Evolutionary conservation across 2,329 filamentous ascomycete species (phyloP).

Genomic region (Hymenoscyphus albidus): DNA sequence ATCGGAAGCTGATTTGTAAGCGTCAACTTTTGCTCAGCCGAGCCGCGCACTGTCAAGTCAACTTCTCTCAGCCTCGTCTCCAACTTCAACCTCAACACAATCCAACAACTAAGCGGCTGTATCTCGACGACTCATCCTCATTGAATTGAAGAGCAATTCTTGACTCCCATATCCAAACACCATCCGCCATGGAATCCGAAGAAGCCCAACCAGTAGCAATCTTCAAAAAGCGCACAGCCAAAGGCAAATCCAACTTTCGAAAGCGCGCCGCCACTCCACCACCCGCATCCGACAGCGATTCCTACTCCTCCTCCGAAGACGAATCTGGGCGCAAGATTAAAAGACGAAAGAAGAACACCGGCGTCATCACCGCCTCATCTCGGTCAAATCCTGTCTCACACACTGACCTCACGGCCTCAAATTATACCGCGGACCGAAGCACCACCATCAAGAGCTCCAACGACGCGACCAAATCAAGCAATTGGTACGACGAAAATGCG

Average conservation of each 20-base stretch:
- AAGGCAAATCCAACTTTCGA: slow-evolving; percentile 71
- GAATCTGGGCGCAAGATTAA: slow-evolving; percentile 76
- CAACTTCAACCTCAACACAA: background rate
- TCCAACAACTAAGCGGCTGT: background rate
- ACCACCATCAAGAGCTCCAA: slow-evolving; percentile 64
- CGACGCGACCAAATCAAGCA: slow-evolving; percentile 83
- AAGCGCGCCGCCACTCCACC: slow-evolving; percentile 79
- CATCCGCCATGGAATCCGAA: slow-evolving; percentile 9
- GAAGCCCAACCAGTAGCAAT: slow-evolving; percentile 44
- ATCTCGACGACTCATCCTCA: background rate
- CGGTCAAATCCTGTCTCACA: slow-evolving; percentile 40
- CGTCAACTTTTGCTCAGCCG: background rate
- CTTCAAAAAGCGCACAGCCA: slow-evolving; percentile 84
- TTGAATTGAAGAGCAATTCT: background rate
- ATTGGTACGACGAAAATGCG: slow-evolving; percentile 82
- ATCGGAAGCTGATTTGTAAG: background rate
- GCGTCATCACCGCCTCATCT: slow-evolving; percentile 63
- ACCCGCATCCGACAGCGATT: slow-evolving; percentile 57
- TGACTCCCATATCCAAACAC: background rate
- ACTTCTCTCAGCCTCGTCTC: slow-evolving; percentile 11
- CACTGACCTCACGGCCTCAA: slow-evolving; percentile 47
- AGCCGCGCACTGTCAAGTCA: background rate
- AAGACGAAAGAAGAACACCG: slow-evolving; percentile 66
- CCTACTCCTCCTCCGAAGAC: slow-evolving; percentile 70
- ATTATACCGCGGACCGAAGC: slow-evolving; percentile 58